A percentile compares a stretch with the other conserved stretches of the same genome.
phyloP scores from a whole-genome alignment of 2,329 filamentous ascomycete genomes.

The Aspergillus sp. region DNA sequence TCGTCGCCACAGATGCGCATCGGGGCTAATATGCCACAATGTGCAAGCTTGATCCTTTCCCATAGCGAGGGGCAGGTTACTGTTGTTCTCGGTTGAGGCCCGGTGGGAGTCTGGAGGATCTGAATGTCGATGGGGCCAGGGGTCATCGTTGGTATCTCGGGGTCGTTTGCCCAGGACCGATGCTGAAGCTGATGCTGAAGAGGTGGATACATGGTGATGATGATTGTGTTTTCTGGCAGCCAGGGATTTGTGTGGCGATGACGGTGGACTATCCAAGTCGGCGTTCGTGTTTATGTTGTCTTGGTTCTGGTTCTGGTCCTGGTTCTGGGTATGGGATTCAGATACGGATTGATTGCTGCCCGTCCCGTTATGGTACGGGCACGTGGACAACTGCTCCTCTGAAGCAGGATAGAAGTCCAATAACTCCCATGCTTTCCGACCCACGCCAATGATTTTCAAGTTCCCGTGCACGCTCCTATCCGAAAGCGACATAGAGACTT shows the following conservation, averaged over 20 bases:
- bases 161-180: conserved; percentile 15
- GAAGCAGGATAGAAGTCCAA: conserved; percentile 30
- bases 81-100: not conserved
- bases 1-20: conserved; percentile 24
- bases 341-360: no score
- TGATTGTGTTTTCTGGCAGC: no score
- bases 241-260: not conserved
- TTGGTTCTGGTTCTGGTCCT: no score
- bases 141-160: conserved; percentile 6
- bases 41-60: conserved; percentile 6
- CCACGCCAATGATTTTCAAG: conserved; percentile 30
- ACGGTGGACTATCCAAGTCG: no score
- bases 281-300: no score
- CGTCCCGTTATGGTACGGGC: no score
- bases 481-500: conserved; percentile 23
- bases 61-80: not conserved
- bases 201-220: not conserved
- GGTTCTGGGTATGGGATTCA: no score
- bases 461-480: conserved; percentile 25
- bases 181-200: not conserved
- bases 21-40: conserved; percentile 6
- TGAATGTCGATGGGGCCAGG: not conserved
- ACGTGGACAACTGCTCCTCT: not conserved
- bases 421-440: conserved; percentile 33
- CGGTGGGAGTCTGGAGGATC: not conserved